These are phyloP conservation scores for Hymenoscyphus occultus DNA, from an alignment of 2,329 filamentous ascomycete species.

Conservation along the genomic window DNA sequence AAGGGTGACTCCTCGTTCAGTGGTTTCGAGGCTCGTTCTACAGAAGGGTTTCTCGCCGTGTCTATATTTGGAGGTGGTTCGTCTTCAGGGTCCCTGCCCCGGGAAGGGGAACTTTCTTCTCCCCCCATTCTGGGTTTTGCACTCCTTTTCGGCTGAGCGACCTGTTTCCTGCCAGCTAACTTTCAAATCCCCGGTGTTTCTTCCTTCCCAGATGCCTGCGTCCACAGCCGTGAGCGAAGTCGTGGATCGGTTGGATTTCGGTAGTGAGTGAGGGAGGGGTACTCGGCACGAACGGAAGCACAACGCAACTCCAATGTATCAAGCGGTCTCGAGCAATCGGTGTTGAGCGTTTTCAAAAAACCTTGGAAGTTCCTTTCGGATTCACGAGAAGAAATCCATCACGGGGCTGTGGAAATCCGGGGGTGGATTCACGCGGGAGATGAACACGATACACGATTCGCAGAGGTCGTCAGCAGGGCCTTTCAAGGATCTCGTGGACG, in stretches of 20 bases:
- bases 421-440: not conserved
- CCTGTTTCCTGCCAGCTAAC: not conserved
- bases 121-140: not conserved
- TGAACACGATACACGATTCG: not conserved
- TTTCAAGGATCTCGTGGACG: not conserved
- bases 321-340: not conserved
- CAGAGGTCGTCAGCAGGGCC: not conserved
- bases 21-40: constrained; percentile 28
- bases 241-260: not conserved
- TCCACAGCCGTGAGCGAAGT: not conserved
- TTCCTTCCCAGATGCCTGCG: not conserved
- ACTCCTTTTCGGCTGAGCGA: not conserved
- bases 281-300: not conserved
- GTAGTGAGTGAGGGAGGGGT: not conserved
- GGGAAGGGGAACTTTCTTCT: not conserved
- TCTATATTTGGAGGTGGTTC: constrained; percentile 13
- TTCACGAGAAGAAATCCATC: constrained; percentile 16
- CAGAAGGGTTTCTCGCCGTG: constrained; percentile 23
- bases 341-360: not conserved
- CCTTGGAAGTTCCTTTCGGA: not conserved
- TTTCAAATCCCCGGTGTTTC: not conserved
- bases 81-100: not conserved
- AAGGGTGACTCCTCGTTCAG: constrained; percentile 49
- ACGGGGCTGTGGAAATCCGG: constrained; percentile 8
- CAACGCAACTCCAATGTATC: not conserved